These are phyloP conservation scores for Trichoderma lentiforme DNA, from an alignment of 2,329 filamentous ascomycete genomes.

Conservation along the genomic window DNA sequence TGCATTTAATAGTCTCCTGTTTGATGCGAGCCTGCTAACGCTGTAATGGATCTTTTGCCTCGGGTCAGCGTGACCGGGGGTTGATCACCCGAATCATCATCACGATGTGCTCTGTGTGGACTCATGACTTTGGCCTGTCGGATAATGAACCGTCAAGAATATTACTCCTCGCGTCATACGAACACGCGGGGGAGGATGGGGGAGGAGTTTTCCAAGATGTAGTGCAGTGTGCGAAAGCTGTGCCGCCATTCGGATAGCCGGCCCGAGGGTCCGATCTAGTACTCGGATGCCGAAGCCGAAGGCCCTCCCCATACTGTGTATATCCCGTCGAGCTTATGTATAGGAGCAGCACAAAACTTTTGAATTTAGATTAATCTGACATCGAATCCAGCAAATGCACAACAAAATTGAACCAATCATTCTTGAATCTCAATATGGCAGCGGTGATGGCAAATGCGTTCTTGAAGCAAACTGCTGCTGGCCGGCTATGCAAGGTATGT, in stretches of 20 bases:
- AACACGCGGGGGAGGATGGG: not conserved
- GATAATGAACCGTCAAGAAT: not conserved
- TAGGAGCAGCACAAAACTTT: not conserved
- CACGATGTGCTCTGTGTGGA: not conserved
- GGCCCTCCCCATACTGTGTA: not conserved
- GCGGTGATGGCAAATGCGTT: not conserved
- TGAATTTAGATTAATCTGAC: not conserved
- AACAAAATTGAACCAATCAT: not conserved
- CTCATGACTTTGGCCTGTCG: not conserved
- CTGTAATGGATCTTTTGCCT: not conserved
- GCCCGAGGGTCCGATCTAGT: not conserved
- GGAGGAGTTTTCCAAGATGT: not conserved
- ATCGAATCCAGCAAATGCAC: accelerated
- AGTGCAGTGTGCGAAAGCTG: not conserved
- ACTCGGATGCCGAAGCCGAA: not conserved
- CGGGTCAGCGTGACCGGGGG: not conserved
- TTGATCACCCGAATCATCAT: not conserved
- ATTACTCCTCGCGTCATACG: not conserved
- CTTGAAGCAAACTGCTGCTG: not conserved
- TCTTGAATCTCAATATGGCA: not conserved
- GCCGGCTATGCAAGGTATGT: not conserved
- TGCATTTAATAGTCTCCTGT: too few species aligned
- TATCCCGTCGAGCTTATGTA: not conserved
- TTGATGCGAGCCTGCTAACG: not conserved
- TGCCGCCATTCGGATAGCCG: not conserved